Percentiles rank a stretch among this genome's conserved stretches.
phyloP scores from a whole-genome alignment of 148 eudicot species.

The Polygonum maritimum region DNA sequence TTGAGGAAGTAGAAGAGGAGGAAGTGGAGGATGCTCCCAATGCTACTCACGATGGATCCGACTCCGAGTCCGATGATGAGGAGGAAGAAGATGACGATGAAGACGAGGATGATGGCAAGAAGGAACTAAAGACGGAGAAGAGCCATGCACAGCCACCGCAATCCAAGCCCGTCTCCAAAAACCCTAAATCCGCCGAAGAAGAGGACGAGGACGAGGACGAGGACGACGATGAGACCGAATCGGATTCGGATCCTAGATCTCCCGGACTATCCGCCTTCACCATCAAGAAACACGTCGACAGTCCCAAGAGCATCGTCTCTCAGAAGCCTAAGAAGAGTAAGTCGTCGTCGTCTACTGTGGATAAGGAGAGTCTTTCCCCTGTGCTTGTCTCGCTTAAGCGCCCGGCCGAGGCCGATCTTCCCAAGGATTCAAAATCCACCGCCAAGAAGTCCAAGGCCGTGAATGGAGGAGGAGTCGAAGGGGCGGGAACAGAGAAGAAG shows the following conservation, averaged over 20 bases:
- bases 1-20: conserved; percentile 8
- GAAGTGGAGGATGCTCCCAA: conserved; percentile 7
- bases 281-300: conserved; percentile 21
- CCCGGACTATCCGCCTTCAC: conserved; percentile 21
- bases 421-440: conserved; percentile 11
- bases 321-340: conserved; percentile 11
- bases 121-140: conserved; percentile 3
- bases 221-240: conserved; percentile 20
- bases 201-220: conserved; percentile 2
- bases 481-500: conserved; percentile 6
- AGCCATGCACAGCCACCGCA: not conserved
- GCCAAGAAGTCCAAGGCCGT: conserved; percentile 18
- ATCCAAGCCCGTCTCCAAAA: not conserved
- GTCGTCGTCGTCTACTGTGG: not conserved
- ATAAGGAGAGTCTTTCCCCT: not conserved
- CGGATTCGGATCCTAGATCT: conserved; percentile 15
- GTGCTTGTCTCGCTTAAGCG: conserved; percentile 13
- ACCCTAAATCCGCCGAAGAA: conserved; percentile 1
- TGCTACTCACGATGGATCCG: not conserved
- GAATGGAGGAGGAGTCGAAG: conserved; percentile 4
- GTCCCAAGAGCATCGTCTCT: conserved; percentile 8
- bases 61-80: conserved; percentile 11
- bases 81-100: conserved; percentile 17
- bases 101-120: conserved; percentile 15
- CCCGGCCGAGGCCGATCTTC: conserved; percentile 8